phyloP scores from a whole-genome alignment of 2,329 filamentous ascomycete genomes.

The Colletotrichum lupini region DNA sequence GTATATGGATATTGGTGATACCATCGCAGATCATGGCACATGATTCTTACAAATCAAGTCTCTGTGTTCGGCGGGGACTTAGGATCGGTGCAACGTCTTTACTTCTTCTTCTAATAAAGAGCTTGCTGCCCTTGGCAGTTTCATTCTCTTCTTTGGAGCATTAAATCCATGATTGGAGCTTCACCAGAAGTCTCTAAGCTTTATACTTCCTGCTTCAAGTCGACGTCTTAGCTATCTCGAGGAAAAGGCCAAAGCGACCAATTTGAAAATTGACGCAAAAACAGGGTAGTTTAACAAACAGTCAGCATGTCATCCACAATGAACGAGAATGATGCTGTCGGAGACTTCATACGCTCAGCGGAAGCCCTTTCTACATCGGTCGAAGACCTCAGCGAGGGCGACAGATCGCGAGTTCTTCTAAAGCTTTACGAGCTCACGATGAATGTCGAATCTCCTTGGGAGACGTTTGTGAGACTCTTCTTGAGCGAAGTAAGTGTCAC shows the following conservation, averaged over 20 bases:
- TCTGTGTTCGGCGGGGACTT: neutral
- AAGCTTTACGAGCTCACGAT: constrained; percentile 3
- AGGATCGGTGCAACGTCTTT: neutral
- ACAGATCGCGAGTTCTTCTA: neutral
- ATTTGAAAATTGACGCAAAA: no score
- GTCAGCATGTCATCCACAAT: no score
- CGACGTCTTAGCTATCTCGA: no score
- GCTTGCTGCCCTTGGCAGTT: neutral
- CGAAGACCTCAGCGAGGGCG: neutral
- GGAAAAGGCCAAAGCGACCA: no score
- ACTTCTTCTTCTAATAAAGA: neutral
- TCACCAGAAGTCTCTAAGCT: no score
- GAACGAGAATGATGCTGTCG: neutral
- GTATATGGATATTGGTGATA: neutral
- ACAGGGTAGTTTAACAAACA: no score
- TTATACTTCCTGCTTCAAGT: no score
- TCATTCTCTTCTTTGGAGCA: neutral
- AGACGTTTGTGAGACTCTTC: constrained; percentile 6
- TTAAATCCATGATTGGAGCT: no score
- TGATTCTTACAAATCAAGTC: neutral
- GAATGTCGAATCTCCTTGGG: constrained; percentile 18
- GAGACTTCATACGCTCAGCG: neutral
- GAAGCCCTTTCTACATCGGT: neutral
- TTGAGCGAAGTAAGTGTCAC: neutral
- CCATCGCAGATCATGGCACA: neutral